A percentile compares a stretch with the other conserved stretches of the same genome.
Evolutionary conservation across 1,139 yeast genomes (phyloP).

Genomic region (Yamadazyma triangularis): DNA sequence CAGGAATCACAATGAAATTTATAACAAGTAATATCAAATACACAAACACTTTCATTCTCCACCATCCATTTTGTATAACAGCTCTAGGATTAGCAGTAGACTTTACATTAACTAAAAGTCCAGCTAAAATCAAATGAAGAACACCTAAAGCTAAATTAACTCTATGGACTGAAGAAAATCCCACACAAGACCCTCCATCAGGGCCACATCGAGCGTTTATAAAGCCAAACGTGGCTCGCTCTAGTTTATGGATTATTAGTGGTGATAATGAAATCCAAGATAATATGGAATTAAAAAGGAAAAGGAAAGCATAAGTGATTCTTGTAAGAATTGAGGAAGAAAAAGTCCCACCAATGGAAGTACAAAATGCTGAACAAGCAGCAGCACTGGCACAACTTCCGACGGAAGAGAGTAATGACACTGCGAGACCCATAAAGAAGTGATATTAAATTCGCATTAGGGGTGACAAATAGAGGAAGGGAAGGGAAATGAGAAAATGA

Average conservation of each 20-base stretch:
- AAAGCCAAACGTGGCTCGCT: slow-evolving; percentile 65
- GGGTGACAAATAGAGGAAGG: too few relatives aligned
- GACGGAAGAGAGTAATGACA: slow-evolving; percentile 51
- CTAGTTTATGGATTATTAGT: slow-evolving; percentile 72
- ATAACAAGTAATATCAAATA: slow-evolving; percentile 57
- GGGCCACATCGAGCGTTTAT: slow-evolving; percentile 61
- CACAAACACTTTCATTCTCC: slow-evolving; percentile 70
- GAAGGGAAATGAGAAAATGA: too few relatives aligned
- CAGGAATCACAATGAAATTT: slow-evolving; percentile 75
- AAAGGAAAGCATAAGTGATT: slow-evolving; percentile 75
- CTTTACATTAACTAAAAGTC: slow-evolving; percentile 64
- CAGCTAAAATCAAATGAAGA: slow-evolving; percentile 70
- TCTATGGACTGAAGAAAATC: slow-evolving; percentile 90
- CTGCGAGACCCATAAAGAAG: slow-evolving; percentile 86
- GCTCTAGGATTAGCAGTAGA: slow-evolving; percentile 80
- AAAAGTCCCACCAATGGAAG: slow-evolving; percentile 57
- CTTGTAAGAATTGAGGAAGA: slow-evolving; percentile 66
- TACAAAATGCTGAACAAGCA: slow-evolving; percentile 64
- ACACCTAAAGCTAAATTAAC: slow-evolving; percentile 84
- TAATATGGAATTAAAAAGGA: slow-evolving; percentile 70
- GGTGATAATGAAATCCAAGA: slow-evolving; percentile 92
- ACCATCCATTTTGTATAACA: slow-evolving; percentile 81
- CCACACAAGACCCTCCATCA: slow-evolving; percentile 81
- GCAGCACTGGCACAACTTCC: slow-evolving; percentile 89
- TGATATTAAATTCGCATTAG: too few relatives aligned